Percentiles rank a stretch among this genome's conserved stretches.
Evolutionary conservation across 2,329 filamentous ascomycete genomes (phyloP).

Genomic region (Trematosphaeria pertusa): DNA sequence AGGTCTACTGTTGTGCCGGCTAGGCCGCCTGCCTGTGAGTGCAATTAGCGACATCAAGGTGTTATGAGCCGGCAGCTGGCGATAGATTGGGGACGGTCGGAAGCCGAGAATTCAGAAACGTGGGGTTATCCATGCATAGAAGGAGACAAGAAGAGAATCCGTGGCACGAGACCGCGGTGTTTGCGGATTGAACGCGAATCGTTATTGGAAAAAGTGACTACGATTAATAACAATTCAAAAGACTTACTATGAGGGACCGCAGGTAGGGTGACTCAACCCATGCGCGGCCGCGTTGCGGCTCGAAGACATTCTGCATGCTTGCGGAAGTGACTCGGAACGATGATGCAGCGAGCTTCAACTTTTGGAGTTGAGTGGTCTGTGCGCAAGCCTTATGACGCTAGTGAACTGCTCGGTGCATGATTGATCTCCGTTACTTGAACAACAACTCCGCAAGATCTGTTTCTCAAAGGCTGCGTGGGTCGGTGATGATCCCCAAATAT

Average conservation of each 20-base stretch:
- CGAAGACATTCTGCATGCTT: constrained; percentile 41
- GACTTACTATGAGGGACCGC: constrained; percentile 56
- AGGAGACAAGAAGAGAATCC: neutral
- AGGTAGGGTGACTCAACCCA: constrained; percentile 57
- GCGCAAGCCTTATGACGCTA: constrained; percentile 24
- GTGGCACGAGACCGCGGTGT: too few relatives aligned
- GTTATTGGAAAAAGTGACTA: too few relatives aligned
- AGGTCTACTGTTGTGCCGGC: constrained; percentile 97
- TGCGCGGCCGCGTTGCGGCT: constrained; percentile 30
- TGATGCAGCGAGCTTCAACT: constrained; percentile 7
- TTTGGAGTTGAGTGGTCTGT: constrained; percentile 26
- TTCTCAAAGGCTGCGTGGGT: too few relatives aligned
- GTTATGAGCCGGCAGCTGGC: too few relatives aligned
- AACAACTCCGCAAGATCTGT: neutral
- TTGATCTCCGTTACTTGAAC: neutral
- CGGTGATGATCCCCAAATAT: too few relatives aligned
- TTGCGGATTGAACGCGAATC: neutral
- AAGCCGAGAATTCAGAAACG: too few relatives aligned
- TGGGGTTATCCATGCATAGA: too few relatives aligned
- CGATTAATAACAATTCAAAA: too few relatives aligned
- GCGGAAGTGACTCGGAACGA: constrained; percentile 14
- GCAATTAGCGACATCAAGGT: too few relatives aligned
- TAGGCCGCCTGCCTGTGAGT: constrained; percentile 78
- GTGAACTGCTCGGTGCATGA: neutral
- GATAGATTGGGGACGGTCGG: too few relatives aligned